Conservation (phyloP, 768 basidiomycete species). For the Sarcodon aspratus region DNA sequence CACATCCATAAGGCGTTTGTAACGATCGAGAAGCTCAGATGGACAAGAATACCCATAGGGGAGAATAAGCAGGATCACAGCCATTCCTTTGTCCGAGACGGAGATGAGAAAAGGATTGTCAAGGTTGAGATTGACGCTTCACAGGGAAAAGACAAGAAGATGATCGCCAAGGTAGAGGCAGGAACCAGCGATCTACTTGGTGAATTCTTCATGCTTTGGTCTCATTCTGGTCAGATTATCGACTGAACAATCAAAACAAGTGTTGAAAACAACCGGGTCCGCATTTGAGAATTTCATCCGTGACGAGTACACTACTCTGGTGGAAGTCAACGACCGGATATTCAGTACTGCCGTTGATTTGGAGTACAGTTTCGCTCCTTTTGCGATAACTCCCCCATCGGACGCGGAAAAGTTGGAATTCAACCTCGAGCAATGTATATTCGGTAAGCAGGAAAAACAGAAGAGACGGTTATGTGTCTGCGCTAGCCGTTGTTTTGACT, state of each 20-base stretch:
- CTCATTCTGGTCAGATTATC: neutral
- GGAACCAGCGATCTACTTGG: conserved; percentile 78
- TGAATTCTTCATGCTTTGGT: conserved; percentile 20
- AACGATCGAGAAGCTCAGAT: conserved; percentile 70
- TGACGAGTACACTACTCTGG: conserved; percentile 85
- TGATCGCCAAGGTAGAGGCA: conserved; percentile 49
- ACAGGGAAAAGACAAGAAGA: conserved; percentile 40
- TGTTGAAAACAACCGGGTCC: conserved; percentile 85
- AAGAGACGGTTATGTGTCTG: neutral
- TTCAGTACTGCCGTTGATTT: conserved; percentile 85
- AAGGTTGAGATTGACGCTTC: conserved; percentile 48
- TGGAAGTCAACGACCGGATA: conserved; percentile 77
- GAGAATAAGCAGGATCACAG: conserved; percentile 41
- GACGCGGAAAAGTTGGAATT: conserved; percentile 47
- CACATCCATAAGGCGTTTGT: conserved; percentile 66
- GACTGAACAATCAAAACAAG: conserved; percentile 23
- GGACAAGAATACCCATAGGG: conserved; percentile 62
- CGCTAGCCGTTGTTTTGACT: neutral
- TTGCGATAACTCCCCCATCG: conserved; percentile 32
- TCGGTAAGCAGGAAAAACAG: conserved; percentile 1
- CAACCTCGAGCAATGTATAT: conserved; percentile 18
- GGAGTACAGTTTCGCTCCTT: conserved; percentile 46
- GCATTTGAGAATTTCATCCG: conserved; percentile 71
- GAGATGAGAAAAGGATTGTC: conserved; percentile 75
- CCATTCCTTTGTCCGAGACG: conserved; percentile 81